Evolutionary conservation across 768 basidiomycete species (phyloP).

Genomic region (Tulasnella sp.): DNA sequence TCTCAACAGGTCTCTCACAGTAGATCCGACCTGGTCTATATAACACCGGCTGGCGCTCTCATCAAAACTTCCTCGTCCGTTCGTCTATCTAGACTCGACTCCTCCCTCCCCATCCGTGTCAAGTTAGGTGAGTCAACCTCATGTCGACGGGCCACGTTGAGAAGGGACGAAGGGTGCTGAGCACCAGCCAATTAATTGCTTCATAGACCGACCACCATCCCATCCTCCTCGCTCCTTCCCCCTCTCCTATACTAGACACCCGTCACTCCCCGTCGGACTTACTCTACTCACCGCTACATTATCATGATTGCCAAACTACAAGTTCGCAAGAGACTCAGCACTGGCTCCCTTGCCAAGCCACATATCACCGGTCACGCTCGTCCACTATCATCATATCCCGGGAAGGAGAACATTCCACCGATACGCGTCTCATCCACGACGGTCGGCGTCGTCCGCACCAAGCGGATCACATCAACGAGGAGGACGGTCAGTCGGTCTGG

Average conservation of each 20-base stretch:
- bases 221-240: not conserved
- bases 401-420: constrained; percentile 16
- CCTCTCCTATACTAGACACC: not conserved
- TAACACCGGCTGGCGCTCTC: too few species aligned
- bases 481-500: too few species aligned
- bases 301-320: constrained; percentile 6
- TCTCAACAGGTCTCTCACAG: too few species aligned
- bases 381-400: not conserved
- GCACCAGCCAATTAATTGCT: not conserved
- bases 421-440: not conserved
- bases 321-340: constrained; percentile 4
- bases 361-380: not conserved
- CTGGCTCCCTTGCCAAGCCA: constrained; percentile 1
- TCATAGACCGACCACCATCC: not conserved
- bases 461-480: too few species aligned
- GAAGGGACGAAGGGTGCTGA: not conserved
- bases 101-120: too few species aligned
- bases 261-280: not conserved
- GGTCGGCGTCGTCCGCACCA: too few species aligned
- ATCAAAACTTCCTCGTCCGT: too few species aligned
- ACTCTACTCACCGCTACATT: not conserved
- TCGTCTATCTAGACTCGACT: too few species aligned
- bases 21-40: too few species aligned
- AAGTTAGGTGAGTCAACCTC: not conserved
- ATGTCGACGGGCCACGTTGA: not conserved